Conservation (phyloP, 75 land plant species). For the Chamaecyparis obtusa region DNA sequence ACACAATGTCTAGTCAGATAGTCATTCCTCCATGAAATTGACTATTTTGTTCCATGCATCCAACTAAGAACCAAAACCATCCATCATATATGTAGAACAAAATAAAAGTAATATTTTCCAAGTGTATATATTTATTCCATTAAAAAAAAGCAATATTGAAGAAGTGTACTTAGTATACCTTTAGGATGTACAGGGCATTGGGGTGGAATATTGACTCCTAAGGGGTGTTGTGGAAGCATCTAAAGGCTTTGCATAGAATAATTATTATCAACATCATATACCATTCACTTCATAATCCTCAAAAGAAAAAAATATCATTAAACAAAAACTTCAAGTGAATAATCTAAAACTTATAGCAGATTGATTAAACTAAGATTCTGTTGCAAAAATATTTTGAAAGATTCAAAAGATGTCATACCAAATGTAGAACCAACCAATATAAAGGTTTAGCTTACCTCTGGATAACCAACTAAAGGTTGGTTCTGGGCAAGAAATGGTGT, state of each 20-base stretch:
- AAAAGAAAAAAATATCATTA: neutral
- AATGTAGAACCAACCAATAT: neutral
- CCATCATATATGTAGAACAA: too few species aligned
- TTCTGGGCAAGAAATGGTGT: neutral
- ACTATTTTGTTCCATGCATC: too few species aligned
- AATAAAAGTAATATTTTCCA: too few species aligned
- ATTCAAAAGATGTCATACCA: neutral
- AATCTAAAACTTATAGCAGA: neutral
- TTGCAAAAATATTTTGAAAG: neutral
- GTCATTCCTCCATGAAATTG: neutral
- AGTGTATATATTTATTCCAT: neutral
- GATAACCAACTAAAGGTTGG: constrained; percentile 9
- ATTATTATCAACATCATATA: neutral
- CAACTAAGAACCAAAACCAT: too few species aligned
- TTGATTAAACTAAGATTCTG: neutral
- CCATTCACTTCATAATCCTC: neutral
- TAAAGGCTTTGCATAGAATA: constrained; percentile 13
- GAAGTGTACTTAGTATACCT: constrained; percentile 57
- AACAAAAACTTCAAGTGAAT: neutral
- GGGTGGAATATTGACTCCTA: constrained; percentile 43
- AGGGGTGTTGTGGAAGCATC: too few species aligned
- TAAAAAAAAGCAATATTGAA: neutral
- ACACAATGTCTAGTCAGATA: neutral
- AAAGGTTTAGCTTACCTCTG: neutral
- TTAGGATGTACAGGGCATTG: constrained; percentile 74